phyloP scores from a whole-genome alignment of 305 asterid species.

The Plantago lanceolata region DNA sequence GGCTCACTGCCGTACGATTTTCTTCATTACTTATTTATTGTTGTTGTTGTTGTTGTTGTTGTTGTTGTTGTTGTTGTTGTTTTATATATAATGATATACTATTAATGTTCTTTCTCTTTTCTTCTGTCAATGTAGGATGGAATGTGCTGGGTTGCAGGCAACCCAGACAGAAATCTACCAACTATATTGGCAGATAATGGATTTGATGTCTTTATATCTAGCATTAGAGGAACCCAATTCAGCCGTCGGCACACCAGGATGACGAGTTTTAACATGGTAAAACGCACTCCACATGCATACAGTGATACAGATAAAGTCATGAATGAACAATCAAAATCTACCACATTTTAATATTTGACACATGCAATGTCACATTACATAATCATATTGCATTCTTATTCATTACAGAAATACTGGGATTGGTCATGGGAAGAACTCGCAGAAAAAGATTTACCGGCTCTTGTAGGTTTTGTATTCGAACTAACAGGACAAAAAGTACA shows the following conservation, averaged over 20 bases:
- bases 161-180: not conserved
- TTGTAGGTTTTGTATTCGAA: slow-evolving; percentile 35
- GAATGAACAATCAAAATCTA: too few relatives aligned
- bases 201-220: slow-evolving; percentile 12
- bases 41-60: too few relatives aligned
- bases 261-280: slow-evolving; percentile 37
- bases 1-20: too few relatives aligned
- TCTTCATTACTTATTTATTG: too few relatives aligned
- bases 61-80: too few relatives aligned
- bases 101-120: too few relatives aligned
- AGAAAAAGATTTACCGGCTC: slow-evolving; percentile 52
- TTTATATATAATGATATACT: too few relatives aligned
- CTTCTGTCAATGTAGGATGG: slow-evolving; percentile 19
- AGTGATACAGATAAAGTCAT: too few relatives aligned
- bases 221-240: slow-evolving; percentile 5
- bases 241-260: slow-evolving; percentile 25
- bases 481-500: slow-evolving; percentile 56
- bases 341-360: too few relatives aligned
- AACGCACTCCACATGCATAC: too few relatives aligned
- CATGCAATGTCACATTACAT: too few relatives aligned
- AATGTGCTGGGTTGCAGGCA: not conserved
- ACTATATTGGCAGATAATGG: slow-evolving; percentile 10
- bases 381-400: too few relatives aligned
- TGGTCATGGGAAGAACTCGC: slow-evolving; percentile 94
- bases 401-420: slow-evolving; percentile 53